Evolutionary conservation across 495 filamentous ascomycete species (phyloP).

Genomic region (Penicillium chermesinum): DNA sequence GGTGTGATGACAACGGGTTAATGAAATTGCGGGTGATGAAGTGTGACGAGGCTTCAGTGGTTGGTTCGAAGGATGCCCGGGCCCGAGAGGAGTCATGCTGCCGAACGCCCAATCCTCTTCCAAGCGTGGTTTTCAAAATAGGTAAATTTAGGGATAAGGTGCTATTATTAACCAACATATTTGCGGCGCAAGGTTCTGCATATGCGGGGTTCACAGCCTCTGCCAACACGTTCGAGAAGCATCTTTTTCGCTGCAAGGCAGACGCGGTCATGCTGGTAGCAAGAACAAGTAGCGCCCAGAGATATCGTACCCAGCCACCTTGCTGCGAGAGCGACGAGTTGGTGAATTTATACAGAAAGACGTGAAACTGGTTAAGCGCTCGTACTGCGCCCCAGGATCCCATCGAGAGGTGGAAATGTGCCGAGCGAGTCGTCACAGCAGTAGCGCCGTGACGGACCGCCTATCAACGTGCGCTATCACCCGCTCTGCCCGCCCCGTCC

Average conservation of each 20-base stretch:
- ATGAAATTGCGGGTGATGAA: neutral
- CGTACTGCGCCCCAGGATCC: neutral
- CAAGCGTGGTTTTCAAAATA: too few relatives aligned
- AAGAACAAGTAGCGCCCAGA: neutral
- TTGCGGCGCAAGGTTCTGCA: neutral
- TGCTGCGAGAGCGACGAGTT: neutral
- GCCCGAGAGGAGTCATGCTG: neutral
- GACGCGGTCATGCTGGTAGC: neutral
- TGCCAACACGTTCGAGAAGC: neutral
- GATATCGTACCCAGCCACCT: neutral
- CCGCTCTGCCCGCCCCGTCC: constrained; percentile 5
- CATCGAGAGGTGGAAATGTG: constrained; percentile 1
- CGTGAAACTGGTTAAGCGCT: constrained; percentile 9
- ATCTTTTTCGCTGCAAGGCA: neutral
- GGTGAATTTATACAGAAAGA: constrained; percentile 6
- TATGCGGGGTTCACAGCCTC: neutral
- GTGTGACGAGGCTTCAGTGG: neutral
- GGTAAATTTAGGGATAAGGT: neutral
- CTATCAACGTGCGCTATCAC: constrained; percentile 10
- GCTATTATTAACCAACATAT: neutral
- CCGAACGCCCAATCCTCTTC: neutral
- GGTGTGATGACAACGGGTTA: neutral
- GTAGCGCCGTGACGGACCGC: constrained; percentile 9
- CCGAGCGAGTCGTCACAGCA: constrained; percentile 12
- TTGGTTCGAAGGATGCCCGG: neutral